Evolutionary conservation across 257 asterid species (phyloP), one percentile per base, ranked within the genome.

Genomic region (Plantago major): DNA sequence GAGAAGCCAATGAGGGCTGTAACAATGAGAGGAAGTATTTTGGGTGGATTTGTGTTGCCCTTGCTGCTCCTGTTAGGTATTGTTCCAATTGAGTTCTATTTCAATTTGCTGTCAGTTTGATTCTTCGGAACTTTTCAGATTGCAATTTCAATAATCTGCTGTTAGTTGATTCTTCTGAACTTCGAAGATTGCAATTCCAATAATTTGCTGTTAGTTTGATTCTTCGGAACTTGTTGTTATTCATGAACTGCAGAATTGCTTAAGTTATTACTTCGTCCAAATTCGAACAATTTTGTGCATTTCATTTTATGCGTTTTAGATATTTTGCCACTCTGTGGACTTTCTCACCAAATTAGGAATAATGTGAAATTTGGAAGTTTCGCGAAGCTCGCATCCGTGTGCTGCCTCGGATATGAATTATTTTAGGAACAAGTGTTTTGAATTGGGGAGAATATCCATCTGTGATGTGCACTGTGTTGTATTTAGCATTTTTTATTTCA

Each of bases 1-100:
- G 26, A 22, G 26, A 22, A 22, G 22, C 30, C 37, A 52, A 53
- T 53, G 42, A 53, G n/a, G 8, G 13, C 33, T 4, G 65, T 53
- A 46, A 70, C 45, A 42, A 88, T 88, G 96, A 53, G 42, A 16
- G 85, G 81, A 44, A 78, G 76, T 56, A 74, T 88, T 78, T 65
- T 85, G 64, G 82, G 76, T 42, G 86, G 86, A 40, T 75, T 83
- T 82, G 80, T 81, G 50, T 74, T 88, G 88, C 95, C 96, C 40
- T 59, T 66, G 79, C 88, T 88, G 77, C 91, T 88, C 4, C 64
- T 88, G 63, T 46, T 78, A 75, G 96, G 96, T 83, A 76, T 9
- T 33, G n/a, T 42, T 65, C 9, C 10, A 19, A 50, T 48, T 13
- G 30, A 63, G 15, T 17, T 60, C 30, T 54, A 11, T 54, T 69